Conservation (phyloP, 225 moss, liverwort and hornwort species). For the Sphagnum contortum region DNA sequence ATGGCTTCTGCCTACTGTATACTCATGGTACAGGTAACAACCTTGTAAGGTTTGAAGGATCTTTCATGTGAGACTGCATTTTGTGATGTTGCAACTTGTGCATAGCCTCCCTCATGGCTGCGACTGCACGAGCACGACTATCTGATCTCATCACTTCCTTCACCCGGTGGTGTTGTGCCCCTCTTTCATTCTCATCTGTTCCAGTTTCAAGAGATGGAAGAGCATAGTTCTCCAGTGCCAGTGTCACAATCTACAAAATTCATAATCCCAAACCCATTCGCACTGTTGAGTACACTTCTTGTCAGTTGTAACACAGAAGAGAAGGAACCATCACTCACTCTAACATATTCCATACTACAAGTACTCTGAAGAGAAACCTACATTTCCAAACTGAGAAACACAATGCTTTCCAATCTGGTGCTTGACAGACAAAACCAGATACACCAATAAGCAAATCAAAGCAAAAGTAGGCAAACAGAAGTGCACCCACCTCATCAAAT, state of each 20-base stretch:
- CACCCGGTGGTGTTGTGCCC: slow-evolving; percentile 56
- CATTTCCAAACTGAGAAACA: too few species aligned
- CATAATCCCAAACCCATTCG: neutral
- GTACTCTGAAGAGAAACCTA: too few species aligned
- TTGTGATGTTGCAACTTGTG: slow-evolving; percentile 53
- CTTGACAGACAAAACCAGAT: too few species aligned
- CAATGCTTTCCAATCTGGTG: too few species aligned
- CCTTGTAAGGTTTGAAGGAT: slow-evolving; percentile 59
- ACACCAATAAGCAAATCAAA: too few species aligned
- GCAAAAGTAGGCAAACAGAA: too few species aligned
- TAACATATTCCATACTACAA: too few species aligned
- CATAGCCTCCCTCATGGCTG: slow-evolving; percentile 58
- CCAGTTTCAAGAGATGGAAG: slow-evolving; percentile 43
- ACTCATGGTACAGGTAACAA: slow-evolving; percentile 5
- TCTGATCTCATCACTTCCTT: slow-evolving; percentile 69
- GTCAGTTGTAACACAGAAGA: neutral
- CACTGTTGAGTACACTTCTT: neutral
- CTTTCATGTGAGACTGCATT: slow-evolving; percentile 32
- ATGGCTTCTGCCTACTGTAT: too few species aligned
- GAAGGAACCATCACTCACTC: too few species aligned
- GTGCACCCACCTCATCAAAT: slow-evolving; percentile 53
- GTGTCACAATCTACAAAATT: slow-evolving; percentile 57
- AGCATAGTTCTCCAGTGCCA: slow-evolving; percentile 77
- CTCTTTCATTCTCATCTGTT: slow-evolving; percentile 38
- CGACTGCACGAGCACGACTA: slow-evolving; percentile 54